phyloP scores from a whole-genome alignment of 140 eudicot genomes.

The Ambrosia hybrid region DNA sequence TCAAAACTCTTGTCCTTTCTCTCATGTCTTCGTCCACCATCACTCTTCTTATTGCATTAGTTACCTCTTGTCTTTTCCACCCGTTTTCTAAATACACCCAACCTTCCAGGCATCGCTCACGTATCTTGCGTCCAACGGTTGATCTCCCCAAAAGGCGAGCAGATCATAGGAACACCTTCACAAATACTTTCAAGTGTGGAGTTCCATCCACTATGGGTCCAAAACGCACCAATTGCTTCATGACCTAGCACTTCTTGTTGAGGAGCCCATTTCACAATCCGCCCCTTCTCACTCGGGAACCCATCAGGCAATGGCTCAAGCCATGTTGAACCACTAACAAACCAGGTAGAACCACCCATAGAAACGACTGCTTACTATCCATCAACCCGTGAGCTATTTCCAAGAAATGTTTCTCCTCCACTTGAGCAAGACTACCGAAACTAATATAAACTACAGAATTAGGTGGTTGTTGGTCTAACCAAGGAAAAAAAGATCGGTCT shows the following conservation, averaged over 20 bases:
- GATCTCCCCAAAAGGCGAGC: conserved; percentile 52
- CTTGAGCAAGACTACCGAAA: no score
- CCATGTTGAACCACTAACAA: conserved; percentile 39
- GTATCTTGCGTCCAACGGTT: conserved; percentile 39
- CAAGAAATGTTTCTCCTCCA: no score
- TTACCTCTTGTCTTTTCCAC: conserved; percentile 39
- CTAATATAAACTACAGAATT: no score
- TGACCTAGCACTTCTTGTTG: conserved; percentile 61
- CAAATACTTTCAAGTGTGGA: conserved; percentile 54
- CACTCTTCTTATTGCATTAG: conserved; percentile 32
- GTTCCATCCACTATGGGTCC: conserved; percentile 74
- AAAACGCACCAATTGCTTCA: conserved; percentile 45
- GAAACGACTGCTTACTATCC: conserved; percentile 40
- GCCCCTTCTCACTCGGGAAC: conserved; percentile 38
- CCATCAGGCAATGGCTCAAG: conserved; percentile 42
- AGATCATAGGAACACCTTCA: conserved; percentile 71
- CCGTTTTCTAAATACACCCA: conserved; percentile 48
- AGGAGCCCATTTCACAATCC: conserved; percentile 59
- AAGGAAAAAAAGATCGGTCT: conserved; percentile 43
- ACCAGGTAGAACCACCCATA: conserved; percentile 65
- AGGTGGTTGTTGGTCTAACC: conserved; percentile 56
- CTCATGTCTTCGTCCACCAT: conserved; percentile 46
- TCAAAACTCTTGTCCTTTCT: conserved; percentile 28
- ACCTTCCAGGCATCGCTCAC: conserved; percentile 39
- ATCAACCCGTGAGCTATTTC: conserved; percentile 53